Conservation (phyloP, 768 basidiomycete species). For the Chalciporus piperatus region DNA sequence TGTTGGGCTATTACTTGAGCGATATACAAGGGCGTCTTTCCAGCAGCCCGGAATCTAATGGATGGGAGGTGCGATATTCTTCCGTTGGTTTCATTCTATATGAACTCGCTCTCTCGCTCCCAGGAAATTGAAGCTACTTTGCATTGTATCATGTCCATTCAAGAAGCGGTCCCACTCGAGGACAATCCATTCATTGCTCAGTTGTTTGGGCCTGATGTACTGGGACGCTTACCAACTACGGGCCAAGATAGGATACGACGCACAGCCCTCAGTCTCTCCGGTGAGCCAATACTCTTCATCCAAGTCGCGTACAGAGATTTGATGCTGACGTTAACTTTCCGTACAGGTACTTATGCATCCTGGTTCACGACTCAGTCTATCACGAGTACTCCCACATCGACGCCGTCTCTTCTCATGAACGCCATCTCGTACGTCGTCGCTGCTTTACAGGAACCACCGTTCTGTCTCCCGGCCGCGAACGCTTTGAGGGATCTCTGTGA, state of each 20-base stretch:
- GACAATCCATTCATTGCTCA: constrained; percentile 52
- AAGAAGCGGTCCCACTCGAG: constrained; percentile 76
- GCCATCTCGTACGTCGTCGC: constrained; percentile 68
- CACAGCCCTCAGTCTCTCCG: constrained; percentile 72
- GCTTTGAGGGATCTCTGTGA: constrained; percentile 87
- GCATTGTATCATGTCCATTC: constrained; percentile 81
- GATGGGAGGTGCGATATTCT: constrained; percentile 69
- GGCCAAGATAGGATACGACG: constrained; percentile 66
- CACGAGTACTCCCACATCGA: constrained; percentile 24
- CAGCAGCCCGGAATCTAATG: constrained; percentile 39
- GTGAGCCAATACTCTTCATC: constrained; percentile 39
- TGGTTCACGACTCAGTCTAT: constrained; percentile 66
- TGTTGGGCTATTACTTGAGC: constrained; percentile 69
- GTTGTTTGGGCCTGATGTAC: constrained; percentile 70
- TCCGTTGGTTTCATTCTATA: neutral
- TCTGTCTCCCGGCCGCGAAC: constrained; percentile 73
- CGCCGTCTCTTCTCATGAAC: constrained; percentile 54
- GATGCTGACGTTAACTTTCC: too few relatives aligned
- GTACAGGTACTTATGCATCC: constrained; percentile 66
- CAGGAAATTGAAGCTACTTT: constrained; percentile 86
- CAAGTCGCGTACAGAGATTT: too few relatives aligned
- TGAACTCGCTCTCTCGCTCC: constrained; percentile 2
- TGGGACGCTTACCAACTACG: constrained; percentile 63
- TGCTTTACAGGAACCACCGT: constrained; percentile 60
- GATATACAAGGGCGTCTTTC: constrained; percentile 58